A percentile compares a stretch with the other conserved stretches of the same genome.
Evolutionary conservation across 208 protist genomes (phyloP).

Genomic region (Wallacemonas rigidus): DNA sequence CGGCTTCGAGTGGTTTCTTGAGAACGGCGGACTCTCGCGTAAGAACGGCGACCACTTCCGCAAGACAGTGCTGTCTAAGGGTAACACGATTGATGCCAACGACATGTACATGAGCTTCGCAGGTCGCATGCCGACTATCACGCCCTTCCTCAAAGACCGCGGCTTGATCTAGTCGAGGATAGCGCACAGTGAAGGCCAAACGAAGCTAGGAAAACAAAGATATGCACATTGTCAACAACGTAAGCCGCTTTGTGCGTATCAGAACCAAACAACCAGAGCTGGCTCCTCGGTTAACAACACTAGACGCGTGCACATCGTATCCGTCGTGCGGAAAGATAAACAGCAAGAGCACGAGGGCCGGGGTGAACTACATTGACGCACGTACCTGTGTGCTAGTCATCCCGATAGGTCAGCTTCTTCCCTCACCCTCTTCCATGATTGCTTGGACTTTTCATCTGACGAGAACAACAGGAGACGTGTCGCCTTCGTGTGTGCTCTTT

Average conservation of each 20-base stretch:
- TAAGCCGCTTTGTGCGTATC: background rate
- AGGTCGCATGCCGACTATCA: slow-evolving; percentile 35
- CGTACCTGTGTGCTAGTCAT: background rate
- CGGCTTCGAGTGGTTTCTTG: slow-evolving; percentile 67
- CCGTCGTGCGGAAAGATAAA: too few relatives aligned
- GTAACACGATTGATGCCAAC: slow-evolving; percentile 52
- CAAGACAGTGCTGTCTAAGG: slow-evolving; percentile 65
- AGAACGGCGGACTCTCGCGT: slow-evolving; percentile 56
- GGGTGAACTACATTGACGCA: background rate
- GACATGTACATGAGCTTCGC: slow-evolving; percentile 52
- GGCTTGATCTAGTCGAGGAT: slow-evolving; percentile 23
- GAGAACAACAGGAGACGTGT: background rate
- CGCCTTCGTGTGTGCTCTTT: too few relatives aligned
- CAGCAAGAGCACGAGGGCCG: too few relatives aligned
- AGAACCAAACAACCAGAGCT: background rate
- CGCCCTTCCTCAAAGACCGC: slow-evolving; percentile 40
- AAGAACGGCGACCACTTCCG: slow-evolving; percentile 67
- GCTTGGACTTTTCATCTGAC: background rate
- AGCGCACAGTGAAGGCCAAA: background rate
- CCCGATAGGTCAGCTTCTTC: background rate
- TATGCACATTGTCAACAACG: background rate
- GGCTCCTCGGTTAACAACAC: too few relatives aligned
- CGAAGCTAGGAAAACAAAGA: background rate
- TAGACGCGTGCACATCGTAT: too few relatives aligned
- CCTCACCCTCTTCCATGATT: background rate